Evolutionary conservation across 768 basidiomycete species (phyloP), one percentile per base, ranked within the genome.

Genomic region (Macrolepiota albuminosa): DNA sequence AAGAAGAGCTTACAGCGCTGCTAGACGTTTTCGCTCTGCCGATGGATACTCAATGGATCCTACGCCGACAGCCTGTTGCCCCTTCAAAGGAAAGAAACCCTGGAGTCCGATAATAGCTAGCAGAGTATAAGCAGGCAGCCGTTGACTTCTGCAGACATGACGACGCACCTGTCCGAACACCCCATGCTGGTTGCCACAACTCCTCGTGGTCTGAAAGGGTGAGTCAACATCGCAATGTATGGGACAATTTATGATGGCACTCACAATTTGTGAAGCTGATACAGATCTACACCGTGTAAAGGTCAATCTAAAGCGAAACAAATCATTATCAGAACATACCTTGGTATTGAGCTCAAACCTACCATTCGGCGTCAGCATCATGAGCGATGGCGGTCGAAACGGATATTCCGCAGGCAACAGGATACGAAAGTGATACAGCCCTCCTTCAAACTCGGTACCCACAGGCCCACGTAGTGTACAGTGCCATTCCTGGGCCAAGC

Each of bases 121-220:
- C 42, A 49, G 21, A 56, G 53, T 51, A 31, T 65, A 34, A 37
- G 47, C n/a, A 13, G 33, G 9, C 58, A 18, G 2, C 24, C 26
- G 13, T 46, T 6, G 51, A 33, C 37, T 50, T 4, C 31, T 53
- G 26, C 13, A 43, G 52, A 48, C 68, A n/a, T 45, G 29, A 51
- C 80, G 29, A 51, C 80, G 62, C 60, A 90, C 91, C 95, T 58
- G 95, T 98, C 63, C 96, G 84, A 21, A 98, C 91, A 57, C 96
- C 96, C 96, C 96, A 98, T 29, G 94, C 93, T 40, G 96, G 96
- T 72, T 98, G 95, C 96, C 96, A 98, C 36, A 92, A 80, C 66
- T 98, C 96, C 73, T 95, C 93, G 65, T 98, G 95, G 78, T 96
- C 90, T 93, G 66, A 45, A 60, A 24, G 31, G 4, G 13, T 46